A percentile compares a stretch with the other conserved stretches of the same genome.
phyloP scores from a whole-genome alignment of 495 filamentous ascomycete species.

The Penicillium paradoxum region DNA sequence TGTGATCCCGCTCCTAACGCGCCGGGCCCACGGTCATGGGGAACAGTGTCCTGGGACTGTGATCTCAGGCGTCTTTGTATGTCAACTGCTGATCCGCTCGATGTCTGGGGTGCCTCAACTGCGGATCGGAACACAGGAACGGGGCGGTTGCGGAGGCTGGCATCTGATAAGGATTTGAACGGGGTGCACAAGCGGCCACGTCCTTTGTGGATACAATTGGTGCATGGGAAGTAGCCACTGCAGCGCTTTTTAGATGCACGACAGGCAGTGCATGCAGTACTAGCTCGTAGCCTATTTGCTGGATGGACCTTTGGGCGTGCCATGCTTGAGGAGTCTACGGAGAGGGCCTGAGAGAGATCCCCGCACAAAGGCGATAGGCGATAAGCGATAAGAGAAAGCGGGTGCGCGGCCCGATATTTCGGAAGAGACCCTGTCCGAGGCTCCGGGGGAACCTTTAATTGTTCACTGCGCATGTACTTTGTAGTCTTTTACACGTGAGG shows the following conservation, averaged over 20 bases:
- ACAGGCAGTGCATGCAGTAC: constrained; percentile 35
- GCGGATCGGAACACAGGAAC: not conserved
- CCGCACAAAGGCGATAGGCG: constrained; percentile 1
- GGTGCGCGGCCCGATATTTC: constrained; percentile 8
- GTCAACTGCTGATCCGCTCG: not conserved
- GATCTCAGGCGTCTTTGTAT: constrained; percentile 2
- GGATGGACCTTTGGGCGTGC: constrained; percentile 37
- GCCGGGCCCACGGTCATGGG: constrained; percentile 1
- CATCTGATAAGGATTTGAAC: constrained; percentile 19
- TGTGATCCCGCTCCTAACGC: constrained; percentile 13
- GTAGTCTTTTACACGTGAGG: too few species aligned
- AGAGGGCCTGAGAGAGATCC: constrained; percentile 1
- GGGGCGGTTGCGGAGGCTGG: constrained; percentile 6
- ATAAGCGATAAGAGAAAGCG: not conserved
- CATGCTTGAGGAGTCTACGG: constrained; percentile 27
- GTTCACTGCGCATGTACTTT: too few species aligned
- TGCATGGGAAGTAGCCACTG: constrained; percentile 37
- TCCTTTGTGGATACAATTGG: constrained; percentile 32
- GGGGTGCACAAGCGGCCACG: constrained; percentile 30
- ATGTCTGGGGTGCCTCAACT: not conserved
- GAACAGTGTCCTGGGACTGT: not conserved
- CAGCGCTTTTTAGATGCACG: constrained; percentile 39
- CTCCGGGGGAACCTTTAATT: too few species aligned
- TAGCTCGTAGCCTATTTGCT: constrained; percentile 32
- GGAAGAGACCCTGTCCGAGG: not conserved